Conservation (phyloP, 208 protist species). For the Angomonas deanei region DNA sequence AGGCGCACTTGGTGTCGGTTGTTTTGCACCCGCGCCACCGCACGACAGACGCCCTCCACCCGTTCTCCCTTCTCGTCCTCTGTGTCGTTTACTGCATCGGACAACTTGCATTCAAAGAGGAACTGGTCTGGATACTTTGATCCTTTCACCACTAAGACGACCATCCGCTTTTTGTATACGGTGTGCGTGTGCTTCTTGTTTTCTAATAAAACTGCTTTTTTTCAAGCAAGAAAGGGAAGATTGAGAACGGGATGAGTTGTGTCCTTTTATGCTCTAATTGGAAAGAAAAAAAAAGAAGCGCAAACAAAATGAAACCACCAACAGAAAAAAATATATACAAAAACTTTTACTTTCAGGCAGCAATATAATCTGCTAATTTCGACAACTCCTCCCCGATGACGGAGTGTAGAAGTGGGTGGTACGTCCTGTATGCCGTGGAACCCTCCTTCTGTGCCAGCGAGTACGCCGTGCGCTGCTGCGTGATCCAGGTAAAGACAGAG, state of each 20-base stretch:
- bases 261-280: too few relatives aligned
- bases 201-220: neutral
- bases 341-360: neutral
- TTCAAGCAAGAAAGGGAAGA: neutral
- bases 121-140: slow-evolving; percentile 80
- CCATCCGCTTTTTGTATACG: slow-evolving; percentile 32
- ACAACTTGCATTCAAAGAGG: slow-evolving; percentile 31
- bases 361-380: neutral
- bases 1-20: slow-evolving; percentile 62
- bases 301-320: neutral
- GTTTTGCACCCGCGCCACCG: slow-evolving; percentile 59
- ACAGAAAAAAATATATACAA: neutral
- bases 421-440: neutral
- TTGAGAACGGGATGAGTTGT: too few relatives aligned
- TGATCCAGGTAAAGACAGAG: neutral
- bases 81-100: slow-evolving; percentile 10
- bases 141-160: slow-evolving; percentile 72
- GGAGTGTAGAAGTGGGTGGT: neutral
- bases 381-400: neutral
- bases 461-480: neutral
- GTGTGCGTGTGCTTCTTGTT: neutral
- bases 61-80: neutral
- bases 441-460: neutral
- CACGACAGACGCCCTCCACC: slow-evolving; percentile 14
- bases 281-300: neutral